A percentile compares a stretch with the other conserved stretches of the same genome.
Evolutionary conservation across 441 rosid species (phyloP).

Genomic region (Croton laevigatus): DNA sequence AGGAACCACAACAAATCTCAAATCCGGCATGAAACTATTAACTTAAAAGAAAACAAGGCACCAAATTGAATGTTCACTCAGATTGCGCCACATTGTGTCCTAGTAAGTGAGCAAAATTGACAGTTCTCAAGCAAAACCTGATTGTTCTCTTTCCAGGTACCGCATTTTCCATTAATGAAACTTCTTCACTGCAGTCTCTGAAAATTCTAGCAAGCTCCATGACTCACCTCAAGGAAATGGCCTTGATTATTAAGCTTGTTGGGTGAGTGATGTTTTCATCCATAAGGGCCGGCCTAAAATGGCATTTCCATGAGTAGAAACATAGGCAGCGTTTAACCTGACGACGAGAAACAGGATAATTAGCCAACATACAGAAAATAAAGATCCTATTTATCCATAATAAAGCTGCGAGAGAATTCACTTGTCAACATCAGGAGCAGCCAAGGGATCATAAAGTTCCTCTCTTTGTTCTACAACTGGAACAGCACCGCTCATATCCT

Average conservation of each 20-base stretch:
- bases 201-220: constrained; percentile 2
- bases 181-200: background rate
- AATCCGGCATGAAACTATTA: background rate
- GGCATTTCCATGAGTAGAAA: constrained; percentile 71
- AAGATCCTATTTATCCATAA: background rate
- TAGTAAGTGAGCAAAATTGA: background rate
- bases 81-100: background rate
- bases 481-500: constrained; percentile 54
- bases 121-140: background rate
- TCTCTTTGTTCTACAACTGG: constrained; percentile 61
- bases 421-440: constrained; percentile 88
- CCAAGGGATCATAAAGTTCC: constrained; percentile 76
- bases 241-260: constrained; percentile 35
- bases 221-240: background rate
- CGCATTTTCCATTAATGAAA: background rate
- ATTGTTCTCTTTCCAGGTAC: background rate
- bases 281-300: constrained; percentile 71
- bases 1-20: background rate
- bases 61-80: background rate
- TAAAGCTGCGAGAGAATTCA: constrained; percentile 25
- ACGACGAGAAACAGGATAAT: constrained; percentile 20
- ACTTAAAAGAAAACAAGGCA: background rate
- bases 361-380: constrained; percentile 14
- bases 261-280: constrained; percentile 54
- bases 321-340: constrained; percentile 85